Conservation (phyloP, 176 grass and related monocot species). For the Coix lacrymajobi region DNA sequence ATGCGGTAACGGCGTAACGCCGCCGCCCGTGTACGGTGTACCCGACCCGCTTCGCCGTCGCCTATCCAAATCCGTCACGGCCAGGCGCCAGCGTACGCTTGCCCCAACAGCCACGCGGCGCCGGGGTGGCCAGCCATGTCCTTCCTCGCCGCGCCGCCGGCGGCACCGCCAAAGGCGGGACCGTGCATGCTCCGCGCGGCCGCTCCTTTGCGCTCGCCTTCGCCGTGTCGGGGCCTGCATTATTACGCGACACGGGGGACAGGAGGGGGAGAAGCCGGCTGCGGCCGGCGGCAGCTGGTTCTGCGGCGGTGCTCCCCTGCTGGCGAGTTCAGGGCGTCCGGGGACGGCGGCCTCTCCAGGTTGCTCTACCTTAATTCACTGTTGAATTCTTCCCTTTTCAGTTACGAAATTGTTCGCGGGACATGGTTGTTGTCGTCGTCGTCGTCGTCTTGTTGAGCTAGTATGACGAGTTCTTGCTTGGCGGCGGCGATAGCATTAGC, state of each 20-base stretch:
- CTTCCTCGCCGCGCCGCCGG: conserved; percentile 12
- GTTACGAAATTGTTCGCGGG: background rate
- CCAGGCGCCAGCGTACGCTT: background rate
- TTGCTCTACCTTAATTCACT: background rate
- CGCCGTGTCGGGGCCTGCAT: background rate
- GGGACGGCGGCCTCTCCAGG: conserved; percentile 39
- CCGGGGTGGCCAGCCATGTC: conserved; percentile 24
- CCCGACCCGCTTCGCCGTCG: background rate
- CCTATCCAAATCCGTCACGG: conserved; percentile 32
- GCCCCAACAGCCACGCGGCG: background rate
- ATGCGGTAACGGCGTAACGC: background rate
- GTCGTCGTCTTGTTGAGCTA: too few relatives aligned
- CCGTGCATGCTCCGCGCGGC: background rate
- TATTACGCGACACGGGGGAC: background rate
- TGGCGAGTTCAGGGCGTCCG: conserved; percentile 39
- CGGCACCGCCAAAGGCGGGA: background rate
- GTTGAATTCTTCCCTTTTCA: background rate
- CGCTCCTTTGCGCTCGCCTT: background rate
- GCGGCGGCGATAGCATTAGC: background rate
- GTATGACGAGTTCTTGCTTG: background rate
- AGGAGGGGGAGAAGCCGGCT: background rate
- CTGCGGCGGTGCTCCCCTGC: conserved; percentile 42
- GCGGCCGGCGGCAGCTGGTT: background rate
- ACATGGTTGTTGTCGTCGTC: conserved; percentile 1
- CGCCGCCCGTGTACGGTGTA: background rate